phyloP scores from a whole-genome alignment of 257 asterid genomes.

The Gardenia jasminoides region DNA sequence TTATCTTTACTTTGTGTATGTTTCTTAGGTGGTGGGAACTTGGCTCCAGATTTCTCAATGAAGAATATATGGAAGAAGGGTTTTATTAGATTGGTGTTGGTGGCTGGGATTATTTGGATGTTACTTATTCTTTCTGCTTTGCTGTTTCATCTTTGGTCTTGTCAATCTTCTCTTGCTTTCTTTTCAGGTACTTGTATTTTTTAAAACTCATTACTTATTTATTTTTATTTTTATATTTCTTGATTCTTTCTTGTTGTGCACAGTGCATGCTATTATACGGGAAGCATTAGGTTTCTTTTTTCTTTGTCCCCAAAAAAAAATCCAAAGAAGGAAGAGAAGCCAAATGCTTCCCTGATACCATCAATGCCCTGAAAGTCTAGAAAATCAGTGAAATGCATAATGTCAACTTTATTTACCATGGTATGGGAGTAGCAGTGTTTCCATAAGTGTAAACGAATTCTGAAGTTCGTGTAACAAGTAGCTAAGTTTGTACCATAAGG shows the following conservation, averaged over 20 bases:
- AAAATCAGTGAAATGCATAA: background rate
- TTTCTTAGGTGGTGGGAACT: slow-evolving; percentile 26
- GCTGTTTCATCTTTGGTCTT: slow-evolving; percentile 47
- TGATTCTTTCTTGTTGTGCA: background rate
- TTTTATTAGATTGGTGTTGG: slow-evolving; percentile 39
- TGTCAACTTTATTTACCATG: background rate
- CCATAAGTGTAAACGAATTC: background rate
- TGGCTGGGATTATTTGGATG: slow-evolving; percentile 49
- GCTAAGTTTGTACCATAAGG: background rate
- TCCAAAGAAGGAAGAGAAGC: background rate
- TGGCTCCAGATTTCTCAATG: slow-evolving; percentile 32
- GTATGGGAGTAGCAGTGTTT: background rate
- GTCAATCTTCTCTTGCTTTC: slow-evolving; percentile 45
- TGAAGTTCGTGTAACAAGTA: background rate
- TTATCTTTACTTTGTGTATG: background rate
- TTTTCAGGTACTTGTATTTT: slow-evolving; percentile 33
- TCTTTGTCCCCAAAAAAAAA: background rate
- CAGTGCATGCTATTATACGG: background rate
- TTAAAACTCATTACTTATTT: background rate
- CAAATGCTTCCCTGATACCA: background rate
- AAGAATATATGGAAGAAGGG: slow-evolving; percentile 48
- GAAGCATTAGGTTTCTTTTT: background rate
- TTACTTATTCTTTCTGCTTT: slow-evolving; percentile 36
- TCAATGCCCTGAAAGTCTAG: background rate
- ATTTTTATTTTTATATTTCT: background rate